Percentiles rank a stretch among this genome's conserved stretches.
Evolutionary conservation across 192 early-diverging fungal species (phyloP).

Genomic region (Gaertneriomyces sp.): DNA sequence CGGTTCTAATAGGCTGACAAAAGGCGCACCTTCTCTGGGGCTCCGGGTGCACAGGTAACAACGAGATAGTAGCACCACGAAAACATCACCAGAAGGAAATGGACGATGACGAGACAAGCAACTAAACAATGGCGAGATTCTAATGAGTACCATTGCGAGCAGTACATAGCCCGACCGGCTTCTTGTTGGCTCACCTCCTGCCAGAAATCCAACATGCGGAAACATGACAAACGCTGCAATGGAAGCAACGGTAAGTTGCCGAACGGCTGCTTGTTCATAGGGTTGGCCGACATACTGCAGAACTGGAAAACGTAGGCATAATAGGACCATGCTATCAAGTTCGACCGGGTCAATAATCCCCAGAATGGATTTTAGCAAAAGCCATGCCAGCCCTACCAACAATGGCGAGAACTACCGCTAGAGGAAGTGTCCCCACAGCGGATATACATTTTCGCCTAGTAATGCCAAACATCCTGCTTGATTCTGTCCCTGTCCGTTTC

Average conservation of each 20-base stretch:
- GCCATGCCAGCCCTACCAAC: constrained; percentile 2
- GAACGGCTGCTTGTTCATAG: neutral
- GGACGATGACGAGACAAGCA: constrained; percentile 11
- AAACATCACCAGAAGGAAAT: constrained; percentile 24
- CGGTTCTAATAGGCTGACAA: too few species aligned
- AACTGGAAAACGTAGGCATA: constrained; percentile 28
- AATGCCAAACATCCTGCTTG: constrained; percentile 16
- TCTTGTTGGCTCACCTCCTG: neutral
- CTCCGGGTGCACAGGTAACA: constrained; percentile 19
- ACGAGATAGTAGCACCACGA: constrained; percentile 24
- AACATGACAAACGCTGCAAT: neutral
- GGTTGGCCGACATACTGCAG: neutral
- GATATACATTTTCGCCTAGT: constrained; percentile 18
- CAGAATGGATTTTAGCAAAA: neutral
- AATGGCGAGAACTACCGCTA: constrained; percentile 10
- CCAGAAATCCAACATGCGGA: neutral
- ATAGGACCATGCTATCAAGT: constrained; percentile 22
- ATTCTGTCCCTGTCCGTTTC: too few species aligned
- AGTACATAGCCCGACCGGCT: neutral
- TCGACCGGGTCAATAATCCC: neutral
- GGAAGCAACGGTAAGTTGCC: neutral
- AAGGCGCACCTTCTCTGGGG: constrained; percentile 1
- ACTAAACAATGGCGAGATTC: neutral
- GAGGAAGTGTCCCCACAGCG: constrained; percentile 14
- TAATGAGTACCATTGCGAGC: neutral